Evolutionary conservation across 2,329 filamentous ascomycete species (phyloP).

Genomic region (Aureobasidium sp.): DNA sequence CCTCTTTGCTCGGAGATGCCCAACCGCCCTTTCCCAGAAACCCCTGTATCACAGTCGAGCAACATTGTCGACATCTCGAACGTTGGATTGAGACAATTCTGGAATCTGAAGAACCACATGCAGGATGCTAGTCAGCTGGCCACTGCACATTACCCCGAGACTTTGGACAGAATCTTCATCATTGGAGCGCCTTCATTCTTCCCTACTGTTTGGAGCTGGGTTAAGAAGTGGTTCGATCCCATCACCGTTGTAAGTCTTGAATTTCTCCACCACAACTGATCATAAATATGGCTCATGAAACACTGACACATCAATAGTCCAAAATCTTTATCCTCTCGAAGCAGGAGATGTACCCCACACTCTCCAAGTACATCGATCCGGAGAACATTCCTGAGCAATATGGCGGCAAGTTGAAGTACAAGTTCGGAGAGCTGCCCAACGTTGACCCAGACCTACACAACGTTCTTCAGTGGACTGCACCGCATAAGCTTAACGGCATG

Average conservation of each 20-base stretch:
- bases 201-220: slow-evolving; percentile 88
- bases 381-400: slow-evolving; percentile 83
- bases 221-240: slow-evolving; percentile 87
- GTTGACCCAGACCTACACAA: slow-evolving; percentile 53
- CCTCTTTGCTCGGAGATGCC: slow-evolving; percentile 72
- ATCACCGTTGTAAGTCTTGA: slow-evolving; percentile 57
- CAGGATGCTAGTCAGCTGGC: slow-evolving; percentile 82
- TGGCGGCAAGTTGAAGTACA: slow-evolving; percentile 77
- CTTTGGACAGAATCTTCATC: slow-evolving; percentile 77
- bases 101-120: slow-evolving; percentile 92
- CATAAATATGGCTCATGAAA: too few species aligned
- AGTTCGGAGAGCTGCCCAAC: slow-evolving; percentile 67
- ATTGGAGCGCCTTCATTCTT: slow-evolving; percentile 89
- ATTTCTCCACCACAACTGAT: too few species aligned
- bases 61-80: slow-evolving; percentile 92
- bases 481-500: slow-evolving; percentile 23
- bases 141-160: slow-evolving; percentile 92
- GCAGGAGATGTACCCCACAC: slow-evolving; percentile 66
- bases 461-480: slow-evolving; percentile 35
- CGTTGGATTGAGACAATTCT: slow-evolving; percentile 87
- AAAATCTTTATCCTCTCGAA: slow-evolving; percentile 88
- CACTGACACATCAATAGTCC: slow-evolving; percentile 37
- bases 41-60: slow-evolving; percentile 86
- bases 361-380: slow-evolving; percentile 73
- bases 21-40: slow-evolving; percentile 64